Conservation (phyloP, 2,329 filamentous ascomycete species). For the Phoma sp. region DNA sequence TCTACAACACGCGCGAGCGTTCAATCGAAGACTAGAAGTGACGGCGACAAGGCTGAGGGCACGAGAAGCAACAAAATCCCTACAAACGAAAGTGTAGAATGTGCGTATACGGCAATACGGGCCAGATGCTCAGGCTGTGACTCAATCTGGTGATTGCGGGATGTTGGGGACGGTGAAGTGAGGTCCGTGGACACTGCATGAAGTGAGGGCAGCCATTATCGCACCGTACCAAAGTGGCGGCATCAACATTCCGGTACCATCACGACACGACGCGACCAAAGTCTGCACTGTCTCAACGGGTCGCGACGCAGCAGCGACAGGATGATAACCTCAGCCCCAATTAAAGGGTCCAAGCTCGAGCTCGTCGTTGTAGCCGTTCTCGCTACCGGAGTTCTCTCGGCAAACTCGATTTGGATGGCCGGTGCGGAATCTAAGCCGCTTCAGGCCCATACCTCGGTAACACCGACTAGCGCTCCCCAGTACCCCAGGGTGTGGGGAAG, state of each 20-base stretch:
- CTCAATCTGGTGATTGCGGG: neutral
- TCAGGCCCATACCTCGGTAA: neutral
- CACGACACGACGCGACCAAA: too few species aligned
- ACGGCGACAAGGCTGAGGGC: neutral
- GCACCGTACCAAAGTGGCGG: conserved; percentile 5
- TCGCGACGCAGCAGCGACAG: neutral
- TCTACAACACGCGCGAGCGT: too few species aligned
- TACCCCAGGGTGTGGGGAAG: conserved; percentile 2
- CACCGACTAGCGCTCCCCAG: neutral
- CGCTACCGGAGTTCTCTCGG: conserved; percentile 1
- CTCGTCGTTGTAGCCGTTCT: neutral
- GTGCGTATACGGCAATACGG: neutral
- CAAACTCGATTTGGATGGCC: neutral
- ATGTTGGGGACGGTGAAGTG: conserved; percentile 10
- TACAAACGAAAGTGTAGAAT: neutral
- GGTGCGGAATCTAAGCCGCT: neutral
- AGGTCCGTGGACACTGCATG: neutral
- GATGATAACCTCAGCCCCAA: too few species aligned
- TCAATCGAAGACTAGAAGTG: neutral
- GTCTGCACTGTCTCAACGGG: too few species aligned
- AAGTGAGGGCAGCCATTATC: neutral
- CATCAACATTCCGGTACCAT: too few species aligned
- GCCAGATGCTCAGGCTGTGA: neutral
- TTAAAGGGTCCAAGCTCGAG: too few species aligned
- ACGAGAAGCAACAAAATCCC: too few species aligned